Base-by-base conservation (phyloP, 768 basidiomycete genomes). In the Termitomyces sp. region DNA sequence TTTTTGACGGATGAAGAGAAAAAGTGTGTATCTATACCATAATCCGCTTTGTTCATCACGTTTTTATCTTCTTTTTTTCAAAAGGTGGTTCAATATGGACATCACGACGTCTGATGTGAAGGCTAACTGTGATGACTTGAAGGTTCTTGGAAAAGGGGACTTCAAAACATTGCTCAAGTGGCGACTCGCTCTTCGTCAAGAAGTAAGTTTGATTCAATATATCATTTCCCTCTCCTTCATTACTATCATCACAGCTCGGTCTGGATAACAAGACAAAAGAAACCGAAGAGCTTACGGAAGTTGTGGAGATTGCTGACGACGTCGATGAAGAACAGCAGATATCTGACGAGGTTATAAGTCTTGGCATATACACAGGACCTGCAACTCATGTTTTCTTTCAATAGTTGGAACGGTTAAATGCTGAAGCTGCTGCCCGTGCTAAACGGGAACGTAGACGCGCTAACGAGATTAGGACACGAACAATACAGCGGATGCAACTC, bases 101-200 rank as follows among this genome's bases (percentile, higher is more conserved):
- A 74, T 87, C 56, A 97, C 93, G 22, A 88, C 89, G 2, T 68
- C 77, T 0, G 96, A 98, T 53, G 76, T 98, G 61, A 83, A 84
- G 68, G 77, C 79, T n/a, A 93, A 91, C 69, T 89, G 87, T 63
- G 83, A 87, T 22, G 97, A 99, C 77, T 78, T 99, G 62, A 98
- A 96, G 70, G 97, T 99, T 4, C 76, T 99, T 34, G 97, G 97
- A 34, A 99, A 98, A 74, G 90, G 95, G 29, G 97, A 99, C 68
- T 99, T 99, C 78, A 98, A 98, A 71, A 67, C 81, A 9, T 74
- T 99, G 55, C 77, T 98, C 57, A 98, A 88, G 74, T 99, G 96
- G 96, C 82, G 97, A 50, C 72, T 85, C 43, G 83, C 85, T 5
- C 76, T 98, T 32, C 87, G 97, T 29, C 87, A 98, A 72, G 93